phyloP scores from a whole-genome alignment of 225 moss, liverwort and hornwort genomes.

The Anthoceros angustus region DNA sequence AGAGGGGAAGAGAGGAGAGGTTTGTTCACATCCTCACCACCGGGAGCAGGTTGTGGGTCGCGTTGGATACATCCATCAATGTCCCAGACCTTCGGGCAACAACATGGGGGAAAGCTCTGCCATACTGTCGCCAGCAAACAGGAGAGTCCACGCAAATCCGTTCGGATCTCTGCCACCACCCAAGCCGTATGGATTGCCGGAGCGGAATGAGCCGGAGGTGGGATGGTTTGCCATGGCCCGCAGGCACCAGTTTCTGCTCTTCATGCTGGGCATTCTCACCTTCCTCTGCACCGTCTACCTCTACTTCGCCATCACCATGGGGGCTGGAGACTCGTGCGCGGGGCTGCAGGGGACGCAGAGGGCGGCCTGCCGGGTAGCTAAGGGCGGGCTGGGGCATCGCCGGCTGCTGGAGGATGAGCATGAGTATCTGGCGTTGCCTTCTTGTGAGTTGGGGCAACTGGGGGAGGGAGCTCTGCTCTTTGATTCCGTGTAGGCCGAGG shows the following conservation, averaged over 20 bases:
- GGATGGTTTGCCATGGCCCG: slow-evolving; percentile 38
- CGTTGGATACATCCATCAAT: background rate
- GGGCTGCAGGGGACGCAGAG: slow-evolving; percentile 43
- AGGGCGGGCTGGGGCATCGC: background rate
- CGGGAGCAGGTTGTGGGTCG: no score
- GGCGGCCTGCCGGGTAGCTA: slow-evolving; percentile 20
- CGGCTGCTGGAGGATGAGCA: background rate
- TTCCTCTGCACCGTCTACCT: slow-evolving; percentile 49
- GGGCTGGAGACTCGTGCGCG: slow-evolving; percentile 29
- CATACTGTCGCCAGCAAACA: background rate
- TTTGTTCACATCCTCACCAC: no score
- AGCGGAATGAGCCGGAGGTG: slow-evolving; percentile 16
- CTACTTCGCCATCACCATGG: slow-evolving; percentile 44
- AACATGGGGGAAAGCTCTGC: slow-evolving; percentile 1
- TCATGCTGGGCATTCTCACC: slow-evolving; percentile 34
- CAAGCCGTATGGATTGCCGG: slow-evolving; percentile 3
- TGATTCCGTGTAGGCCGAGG: background rate
- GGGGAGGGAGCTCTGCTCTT: background rate
- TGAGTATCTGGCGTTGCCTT: background rate
- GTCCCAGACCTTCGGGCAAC: background rate
- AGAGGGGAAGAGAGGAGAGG: no score
- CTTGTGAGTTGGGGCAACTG: background rate
- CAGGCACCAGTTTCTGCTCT: slow-evolving; percentile 49
- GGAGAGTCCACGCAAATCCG: background rate
- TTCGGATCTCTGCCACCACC: background rate